Evolutionary conservation across 1,284 basidiomycete genomes (phyloP).

Genomic region (Schizopora paradoxa): DNA sequence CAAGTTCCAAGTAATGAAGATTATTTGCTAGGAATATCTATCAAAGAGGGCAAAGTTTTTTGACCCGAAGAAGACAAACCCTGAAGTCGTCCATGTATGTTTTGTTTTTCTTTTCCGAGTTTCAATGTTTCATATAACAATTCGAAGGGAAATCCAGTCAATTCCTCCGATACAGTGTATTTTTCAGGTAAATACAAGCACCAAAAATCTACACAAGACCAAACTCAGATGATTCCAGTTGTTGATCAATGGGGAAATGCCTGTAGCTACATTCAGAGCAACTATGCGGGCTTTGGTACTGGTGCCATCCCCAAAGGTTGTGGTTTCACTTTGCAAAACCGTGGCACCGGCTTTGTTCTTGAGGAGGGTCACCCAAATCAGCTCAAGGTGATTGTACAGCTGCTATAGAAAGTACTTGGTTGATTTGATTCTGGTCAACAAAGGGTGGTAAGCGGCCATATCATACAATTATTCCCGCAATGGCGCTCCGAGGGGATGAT

Average conservation of each 20-base stretch:
- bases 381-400: slow-evolving; percentile 47
- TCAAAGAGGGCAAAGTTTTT: slow-evolving; percentile 76
- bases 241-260: slow-evolving; percentile 89
- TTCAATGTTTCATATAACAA: slow-evolving; percentile 6
- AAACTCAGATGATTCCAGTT: slow-evolving; percentile 38
- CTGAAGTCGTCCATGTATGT: slow-evolving; percentile 62
- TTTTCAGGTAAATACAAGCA: slow-evolving; percentile 57
- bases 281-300: slow-evolving; percentile 81
- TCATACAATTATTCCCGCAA: slow-evolving; percentile 93
- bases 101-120: not conserved
- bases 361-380: slow-evolving; percentile 81
- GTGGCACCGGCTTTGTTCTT: slow-evolving; percentile 82
- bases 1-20: too few species aligned
- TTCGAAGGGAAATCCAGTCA: slow-evolving; percentile 75
- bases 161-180: slow-evolving; percentile 91
- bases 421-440: too few species aligned
- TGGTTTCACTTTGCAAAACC: slow-evolving; percentile 94
- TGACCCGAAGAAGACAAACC: slow-evolving; percentile 60
- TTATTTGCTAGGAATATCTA: slow-evolving; percentile 89
- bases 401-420: too few species aligned
- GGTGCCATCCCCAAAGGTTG: slow-evolving; percentile 87
- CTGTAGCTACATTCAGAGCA: slow-evolving; percentile 92
- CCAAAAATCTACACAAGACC: too few species aligned
- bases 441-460: slow-evolving; percentile 86
- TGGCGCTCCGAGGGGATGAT: slow-evolving; percentile 79